Evolutionary conservation across 257 asterid genomes (phyloP).

Genomic region (Anisodus tanguticus): DNA sequence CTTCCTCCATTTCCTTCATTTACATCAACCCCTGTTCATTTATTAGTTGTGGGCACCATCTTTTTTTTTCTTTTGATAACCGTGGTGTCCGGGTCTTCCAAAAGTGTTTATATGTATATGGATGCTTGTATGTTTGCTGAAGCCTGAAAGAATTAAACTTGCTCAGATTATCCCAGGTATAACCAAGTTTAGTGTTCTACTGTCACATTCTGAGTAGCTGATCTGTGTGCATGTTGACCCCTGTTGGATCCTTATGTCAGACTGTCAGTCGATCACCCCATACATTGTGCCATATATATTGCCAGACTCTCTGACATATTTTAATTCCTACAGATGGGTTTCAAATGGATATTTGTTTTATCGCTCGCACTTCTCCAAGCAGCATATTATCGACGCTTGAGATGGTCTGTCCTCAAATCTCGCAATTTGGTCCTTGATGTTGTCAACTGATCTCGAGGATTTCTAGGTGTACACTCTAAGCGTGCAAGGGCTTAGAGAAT

Average conservation of each 20-base stretch:
- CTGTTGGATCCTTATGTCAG: background rate
- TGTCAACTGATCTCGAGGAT: slow-evolving; percentile 49
- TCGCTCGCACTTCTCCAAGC: slow-evolving; percentile 78
- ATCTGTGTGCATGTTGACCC: background rate
- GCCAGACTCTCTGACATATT: slow-evolving; percentile 25
- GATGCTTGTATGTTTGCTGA: background rate
- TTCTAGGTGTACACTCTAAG: slow-evolving; percentile 13
- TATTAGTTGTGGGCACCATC: background rate
- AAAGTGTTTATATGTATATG: background rate
- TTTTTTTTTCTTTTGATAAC: background rate
- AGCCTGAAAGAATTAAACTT: background rate
- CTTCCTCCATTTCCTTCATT: background rate
- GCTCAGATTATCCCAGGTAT: background rate
- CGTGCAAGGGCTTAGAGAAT: background rate
- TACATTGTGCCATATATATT: background rate
- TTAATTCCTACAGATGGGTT: slow-evolving; percentile 61
- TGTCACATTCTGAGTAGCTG: background rate
- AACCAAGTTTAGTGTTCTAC: slow-evolving; percentile 16
- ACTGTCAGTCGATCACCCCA: background rate
- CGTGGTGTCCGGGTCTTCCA: background rate
- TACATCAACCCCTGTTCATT: background rate
- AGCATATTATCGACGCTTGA: slow-evolving; percentile 65
- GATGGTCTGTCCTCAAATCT: slow-evolving; percentile 70
- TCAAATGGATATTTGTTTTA: slow-evolving; percentile 69
- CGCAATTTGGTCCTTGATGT: slow-evolving; percentile 75